phyloP scores from a whole-genome alignment of 352 stramenopile species.

The Pythium phragmitis region DNA sequence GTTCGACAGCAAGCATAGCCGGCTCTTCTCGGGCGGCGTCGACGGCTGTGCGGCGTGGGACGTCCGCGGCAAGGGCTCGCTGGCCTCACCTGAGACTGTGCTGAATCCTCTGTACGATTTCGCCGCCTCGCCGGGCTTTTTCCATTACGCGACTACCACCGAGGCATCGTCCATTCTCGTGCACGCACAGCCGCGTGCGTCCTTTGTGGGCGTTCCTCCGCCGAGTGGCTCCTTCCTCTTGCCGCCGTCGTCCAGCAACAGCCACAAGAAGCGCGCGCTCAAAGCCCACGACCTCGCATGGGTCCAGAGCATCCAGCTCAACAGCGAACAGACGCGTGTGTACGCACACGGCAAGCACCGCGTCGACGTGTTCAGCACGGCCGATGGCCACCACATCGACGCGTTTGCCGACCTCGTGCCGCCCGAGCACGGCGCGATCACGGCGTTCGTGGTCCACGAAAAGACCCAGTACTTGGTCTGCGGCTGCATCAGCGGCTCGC shows the following conservation, averaged over 20 bases:
- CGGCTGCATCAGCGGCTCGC: constrained; percentile 51
- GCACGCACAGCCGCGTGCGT: neutral
- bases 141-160: constrained; percentile 20
- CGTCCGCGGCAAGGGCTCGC: constrained; percentile 40
- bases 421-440: constrained; percentile 53
- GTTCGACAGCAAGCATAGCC: constrained; percentile 52
- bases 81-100: constrained; percentile 34
- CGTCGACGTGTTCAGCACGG: constrained; percentile 55
- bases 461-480: constrained; percentile 69
- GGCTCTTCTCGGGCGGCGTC: constrained; percentile 56
- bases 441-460: constrained; percentile 61
- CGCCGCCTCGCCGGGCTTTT: constrained; percentile 46
- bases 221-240: neutral
- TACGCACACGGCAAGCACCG: constrained; percentile 51
- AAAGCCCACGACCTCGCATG: constrained; percentile 32
- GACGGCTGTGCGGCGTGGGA: constrained; percentile 67
- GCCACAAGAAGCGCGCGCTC: constrained; percentile 4
- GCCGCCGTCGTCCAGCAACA: neutral
- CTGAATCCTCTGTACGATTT: constrained; percentile 67
- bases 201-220: constrained; percentile 1
- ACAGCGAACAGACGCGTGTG: constrained; percentile 35
- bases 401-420: constrained; percentile 54
- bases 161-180: neutral
- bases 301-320: constrained; percentile 56
- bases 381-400: constrained; percentile 48